phyloP scores from a whole-genome alignment of 1,284 basidiomycete species.

The Ganoderma lingzhi region DNA sequence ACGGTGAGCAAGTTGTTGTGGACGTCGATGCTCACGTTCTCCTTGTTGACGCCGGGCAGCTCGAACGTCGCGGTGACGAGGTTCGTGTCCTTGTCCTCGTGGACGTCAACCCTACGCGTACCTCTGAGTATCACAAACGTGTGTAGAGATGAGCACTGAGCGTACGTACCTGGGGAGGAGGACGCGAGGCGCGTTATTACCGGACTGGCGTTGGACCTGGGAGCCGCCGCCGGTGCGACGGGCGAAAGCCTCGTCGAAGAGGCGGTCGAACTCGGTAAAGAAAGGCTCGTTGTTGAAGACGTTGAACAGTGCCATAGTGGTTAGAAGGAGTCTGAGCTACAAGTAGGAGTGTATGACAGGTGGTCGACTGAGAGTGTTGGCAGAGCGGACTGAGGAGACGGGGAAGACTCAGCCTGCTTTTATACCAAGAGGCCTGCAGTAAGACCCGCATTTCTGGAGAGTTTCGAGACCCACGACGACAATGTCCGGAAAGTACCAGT shows the following conservation, averaged over 20 bases:
- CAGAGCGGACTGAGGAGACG: neutral
- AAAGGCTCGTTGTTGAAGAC: constrained; percentile 53
- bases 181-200: constrained; percentile 23
- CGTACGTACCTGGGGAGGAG: constrained; percentile 28
- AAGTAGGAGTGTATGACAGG: neutral
- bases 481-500: neutral
- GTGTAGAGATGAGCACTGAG: no score
- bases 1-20: constrained; percentile 51
- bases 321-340: neutral
- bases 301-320: constrained; percentile 8
- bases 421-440: neutral
- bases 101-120: constrained; percentile 52
- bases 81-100: constrained; percentile 51
- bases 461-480: neutral
- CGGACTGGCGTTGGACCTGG: constrained; percentile 25
- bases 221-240: constrained; percentile 26
- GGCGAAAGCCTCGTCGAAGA: constrained; percentile 55
- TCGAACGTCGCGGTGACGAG: constrained; percentile 57
- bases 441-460: neutral
- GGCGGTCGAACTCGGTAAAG: constrained; percentile 52
- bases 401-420: neutral
- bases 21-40: constrained; percentile 52
- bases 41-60: constrained; percentile 54
- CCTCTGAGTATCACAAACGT: neutral
- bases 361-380: neutral